Evolutionary conservation across 2,329 filamentous ascomycete species (phyloP).

Genomic region (Helotiales sp.): DNA sequence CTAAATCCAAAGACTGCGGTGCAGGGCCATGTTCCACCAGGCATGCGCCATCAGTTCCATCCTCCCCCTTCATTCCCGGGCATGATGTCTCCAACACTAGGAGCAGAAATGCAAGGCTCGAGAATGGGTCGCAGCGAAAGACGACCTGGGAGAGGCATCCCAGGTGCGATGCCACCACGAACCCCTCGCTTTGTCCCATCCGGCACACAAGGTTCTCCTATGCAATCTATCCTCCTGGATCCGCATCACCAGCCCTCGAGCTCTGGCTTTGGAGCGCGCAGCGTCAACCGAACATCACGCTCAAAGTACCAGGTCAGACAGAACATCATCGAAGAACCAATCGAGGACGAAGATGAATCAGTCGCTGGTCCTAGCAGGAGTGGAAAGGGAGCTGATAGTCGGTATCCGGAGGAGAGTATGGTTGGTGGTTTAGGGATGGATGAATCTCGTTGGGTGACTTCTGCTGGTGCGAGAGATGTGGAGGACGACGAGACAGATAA

Average conservation of each 20-base stretch:
- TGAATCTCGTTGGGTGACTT: conserved; percentile 48
- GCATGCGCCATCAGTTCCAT: conserved; percentile 62
- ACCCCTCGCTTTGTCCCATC: conserved; percentile 46
- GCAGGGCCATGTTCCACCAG: conserved; percentile 58
- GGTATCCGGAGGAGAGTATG: conserved; percentile 33
- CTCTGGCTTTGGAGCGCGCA: conserved; percentile 46
- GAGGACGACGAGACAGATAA: conserved; percentile 48
- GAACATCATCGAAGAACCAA: conserved; percentile 56
- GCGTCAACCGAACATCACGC: conserved; percentile 47
- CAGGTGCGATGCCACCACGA: conserved; percentile 36
- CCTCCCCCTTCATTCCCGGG: conserved; percentile 75
- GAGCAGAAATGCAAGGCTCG: conserved; percentile 55
- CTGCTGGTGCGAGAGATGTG: conserved; percentile 35
- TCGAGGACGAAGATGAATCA: conserved; percentile 45
- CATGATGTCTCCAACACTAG: conserved; percentile 61
- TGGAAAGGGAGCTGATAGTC: conserved; percentile 8
- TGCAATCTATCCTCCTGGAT: conserved; percentile 73
- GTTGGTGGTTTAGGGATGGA: conserved; percentile 30
- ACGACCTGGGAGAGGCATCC: conserved; percentile 43
- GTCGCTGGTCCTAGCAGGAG: conserved; percentile 17
- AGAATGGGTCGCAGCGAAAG: conserved; percentile 47
- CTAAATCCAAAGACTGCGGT: conserved; percentile 70
- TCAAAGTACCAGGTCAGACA: conserved; percentile 46
- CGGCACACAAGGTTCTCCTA: conserved; percentile 46
- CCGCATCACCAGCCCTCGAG: conserved; percentile 70